Conservation (phyloP, 1,284 basidiomycete genomes). For the Wallemia mellicola region DNA sequence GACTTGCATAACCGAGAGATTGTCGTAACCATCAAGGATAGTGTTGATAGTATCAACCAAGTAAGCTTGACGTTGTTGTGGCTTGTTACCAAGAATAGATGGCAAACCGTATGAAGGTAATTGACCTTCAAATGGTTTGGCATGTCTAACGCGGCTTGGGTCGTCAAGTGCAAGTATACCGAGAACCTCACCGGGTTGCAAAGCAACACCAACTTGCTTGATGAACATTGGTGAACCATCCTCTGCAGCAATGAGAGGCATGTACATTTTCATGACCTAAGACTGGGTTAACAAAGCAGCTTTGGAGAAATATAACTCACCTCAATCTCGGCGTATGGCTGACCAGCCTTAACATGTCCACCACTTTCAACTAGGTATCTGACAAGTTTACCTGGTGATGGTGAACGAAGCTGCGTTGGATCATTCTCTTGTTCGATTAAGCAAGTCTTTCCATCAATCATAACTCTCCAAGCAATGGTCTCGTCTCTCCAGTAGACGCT, state of each 20-base stretch:
- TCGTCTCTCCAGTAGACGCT: slow-evolving; percentile 97
- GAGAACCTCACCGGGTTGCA: slow-evolving; percentile 91
- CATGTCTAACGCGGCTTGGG: slow-evolving; percentile 85
- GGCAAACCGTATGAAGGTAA: slow-evolving; percentile 62
- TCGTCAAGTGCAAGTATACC: slow-evolving; percentile 93
- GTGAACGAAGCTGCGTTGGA: slow-evolving; percentile 83
- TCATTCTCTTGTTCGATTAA: slow-evolving; percentile 98
- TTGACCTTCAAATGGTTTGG: slow-evolving; percentile 87
- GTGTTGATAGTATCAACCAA: slow-evolving; percentile 57
- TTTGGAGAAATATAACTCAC: slow-evolving; percentile 17
- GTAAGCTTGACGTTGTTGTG: slow-evolving; percentile 57
- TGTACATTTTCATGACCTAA: slow-evolving; percentile 97
- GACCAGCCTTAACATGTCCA: slow-evolving; percentile 82
- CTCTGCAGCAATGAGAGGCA: slow-evolving; percentile 86
- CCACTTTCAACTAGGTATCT: slow-evolving; percentile 87
- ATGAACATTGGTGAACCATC: slow-evolving; percentile 89
- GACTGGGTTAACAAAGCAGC: slow-evolving; percentile 7
- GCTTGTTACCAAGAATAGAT: slow-evolving; percentile 60
- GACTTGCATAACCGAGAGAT: slow-evolving; percentile 49
- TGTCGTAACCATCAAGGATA: slow-evolving; percentile 83
- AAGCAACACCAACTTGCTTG: slow-evolving; percentile 86
- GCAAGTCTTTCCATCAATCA: slow-evolving; percentile 90
- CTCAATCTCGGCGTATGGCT: slow-evolving; percentile 96
- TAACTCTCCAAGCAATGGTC: slow-evolving; percentile 71
- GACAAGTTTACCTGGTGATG: slow-evolving; percentile 87